These are phyloP conservation scores for Phytopythium ostracodes DNA, from an alignment of 352 stramenopile species.

Conservation along the genomic window DNA sequence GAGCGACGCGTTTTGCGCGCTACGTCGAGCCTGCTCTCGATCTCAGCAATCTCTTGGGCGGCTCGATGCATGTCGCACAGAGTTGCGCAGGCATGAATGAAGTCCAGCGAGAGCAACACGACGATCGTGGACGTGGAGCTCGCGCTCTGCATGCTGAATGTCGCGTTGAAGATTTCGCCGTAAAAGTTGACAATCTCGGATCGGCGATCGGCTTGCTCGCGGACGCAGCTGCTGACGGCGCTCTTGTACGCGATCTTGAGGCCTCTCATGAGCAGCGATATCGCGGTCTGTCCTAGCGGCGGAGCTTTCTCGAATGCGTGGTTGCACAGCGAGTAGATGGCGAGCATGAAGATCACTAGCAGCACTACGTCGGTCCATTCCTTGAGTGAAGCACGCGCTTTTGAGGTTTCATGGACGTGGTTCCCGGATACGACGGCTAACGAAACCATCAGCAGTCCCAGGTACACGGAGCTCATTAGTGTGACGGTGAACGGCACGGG, in stretches of 20 bases:
- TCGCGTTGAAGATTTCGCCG: conserved; percentile 17
- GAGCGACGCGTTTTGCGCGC: not conserved
- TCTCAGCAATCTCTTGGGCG: not conserved
- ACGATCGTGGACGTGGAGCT: conserved; percentile 22
- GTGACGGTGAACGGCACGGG: not conserved
- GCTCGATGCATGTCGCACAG: conserved; percentile 12
- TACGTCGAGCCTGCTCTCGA: not conserved
- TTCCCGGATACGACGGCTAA: not conserved
- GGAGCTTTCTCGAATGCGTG: not conserved
- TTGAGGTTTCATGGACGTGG: not conserved
- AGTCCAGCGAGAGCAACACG: conserved; percentile 19
- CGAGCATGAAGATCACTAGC: not conserved
- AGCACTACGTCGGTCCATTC: not conserved
- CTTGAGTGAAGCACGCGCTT: not conserved
- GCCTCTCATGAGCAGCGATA: not conserved
- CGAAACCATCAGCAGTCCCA: not conserved
- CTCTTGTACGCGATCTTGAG: not conserved
- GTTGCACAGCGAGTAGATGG: not conserved
- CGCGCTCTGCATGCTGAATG: conserved; percentile 23
- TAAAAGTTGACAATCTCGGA: conserved; percentile 19
- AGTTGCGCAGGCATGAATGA: conserved; percentile 12
- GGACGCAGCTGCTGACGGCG: not conserved
- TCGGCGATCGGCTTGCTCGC: conserved; percentile 10
- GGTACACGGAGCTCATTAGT: not conserved
- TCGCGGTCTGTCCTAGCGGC: not conserved